These are phyloP conservation scores for Calonectria pteridis DNA, from an alignment of 2,329 filamentous ascomycete genomes.

Conservation along the genomic window DNA sequence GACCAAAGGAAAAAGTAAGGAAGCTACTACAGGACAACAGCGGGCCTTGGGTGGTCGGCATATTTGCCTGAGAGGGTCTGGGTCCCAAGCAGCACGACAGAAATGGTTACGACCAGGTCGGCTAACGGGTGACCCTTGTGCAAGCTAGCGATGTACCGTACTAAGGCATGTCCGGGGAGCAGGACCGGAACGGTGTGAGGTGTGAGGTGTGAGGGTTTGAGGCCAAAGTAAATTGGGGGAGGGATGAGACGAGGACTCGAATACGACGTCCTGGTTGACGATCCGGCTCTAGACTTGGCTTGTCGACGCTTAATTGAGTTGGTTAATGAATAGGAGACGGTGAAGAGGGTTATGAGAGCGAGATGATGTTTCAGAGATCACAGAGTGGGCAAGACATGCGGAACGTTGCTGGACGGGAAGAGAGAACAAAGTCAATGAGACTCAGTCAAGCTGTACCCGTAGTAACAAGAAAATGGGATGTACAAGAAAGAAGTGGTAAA, in stretches of 20 bases:
- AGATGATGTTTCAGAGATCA: slow-evolving; percentile 25
- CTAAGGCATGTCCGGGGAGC: slow-evolving; percentile 19
- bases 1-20: neutral
- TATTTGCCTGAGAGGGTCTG: slow-evolving; percentile 16
- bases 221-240: slow-evolving; percentile 7
- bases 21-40: neutral
- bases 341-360: slow-evolving; percentile 8
- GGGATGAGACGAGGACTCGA: slow-evolving; percentile 5
- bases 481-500: neutral
- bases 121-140: slow-evolving; percentile 24
- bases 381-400: slow-evolving; percentile 15
- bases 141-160: slow-evolving; percentile 11
- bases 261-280: slow-evolving; percentile 6
- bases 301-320: slow-evolving; percentile 11
- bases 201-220: slow-evolving; percentile 17
- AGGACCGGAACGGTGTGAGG: slow-evolving; percentile 11
- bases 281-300: slow-evolving; percentile 7
- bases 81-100: slow-evolving; percentile 17
- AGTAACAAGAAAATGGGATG: neutral
- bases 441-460: neutral
- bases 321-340: slow-evolving; percentile 15
- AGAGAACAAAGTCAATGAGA: neutral
- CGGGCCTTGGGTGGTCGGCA: neutral
- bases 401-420: neutral
- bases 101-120: slow-evolving; percentile 21